These are phyloP conservation scores for Westerdykella aurantiaca DNA, from an alignment of 2,329 filamentous ascomycete species.

Conservation along the genomic window DNA sequence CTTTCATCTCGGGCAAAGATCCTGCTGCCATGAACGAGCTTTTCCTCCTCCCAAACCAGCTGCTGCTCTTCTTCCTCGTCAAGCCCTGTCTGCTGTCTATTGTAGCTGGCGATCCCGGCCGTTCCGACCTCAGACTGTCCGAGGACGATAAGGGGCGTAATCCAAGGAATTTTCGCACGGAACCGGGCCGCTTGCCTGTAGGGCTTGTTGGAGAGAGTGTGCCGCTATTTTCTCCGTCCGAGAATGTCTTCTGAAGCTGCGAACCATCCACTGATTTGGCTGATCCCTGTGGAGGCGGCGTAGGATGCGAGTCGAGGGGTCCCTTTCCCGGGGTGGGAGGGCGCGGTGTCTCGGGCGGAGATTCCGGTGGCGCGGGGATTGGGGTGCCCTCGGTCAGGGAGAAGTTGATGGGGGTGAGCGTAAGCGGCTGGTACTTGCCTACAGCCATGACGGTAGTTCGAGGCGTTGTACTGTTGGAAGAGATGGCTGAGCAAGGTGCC, in stretches of 20 bases:
- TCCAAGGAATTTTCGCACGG: constrained; percentile 39
- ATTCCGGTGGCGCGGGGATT: constrained; percentile 38
- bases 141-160: constrained; percentile 34
- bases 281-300: constrained; percentile 23
- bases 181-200: constrained; percentile 30
- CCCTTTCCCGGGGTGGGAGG: constrained; percentile 36
- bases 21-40: constrained; percentile 31
- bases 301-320: constrained; percentile 39
- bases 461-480: constrained; percentile 1
- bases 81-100: constrained; percentile 30
- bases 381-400: constrained; percentile 40
- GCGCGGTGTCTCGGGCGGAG: constrained; percentile 35
- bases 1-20: constrained; percentile 29
- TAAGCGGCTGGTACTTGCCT: constrained; percentile 33
- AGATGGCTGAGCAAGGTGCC: too few species aligned
- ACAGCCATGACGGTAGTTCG: constrained; percentile 19
- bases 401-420: constrained; percentile 37
- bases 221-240: constrained; percentile 26
- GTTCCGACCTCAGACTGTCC: constrained; percentile 33
- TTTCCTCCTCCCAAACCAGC: constrained; percentile 39
- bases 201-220: constrained; percentile 30
- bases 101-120: constrained; percentile 33
- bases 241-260: constrained; percentile 16
- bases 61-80: constrained; percentile 34
- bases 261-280: constrained; percentile 13